Evolutionary conservation across 805 yeast genomes (phyloP).

Genomic region (Wickerhamomyces hampshirensis): DNA sequence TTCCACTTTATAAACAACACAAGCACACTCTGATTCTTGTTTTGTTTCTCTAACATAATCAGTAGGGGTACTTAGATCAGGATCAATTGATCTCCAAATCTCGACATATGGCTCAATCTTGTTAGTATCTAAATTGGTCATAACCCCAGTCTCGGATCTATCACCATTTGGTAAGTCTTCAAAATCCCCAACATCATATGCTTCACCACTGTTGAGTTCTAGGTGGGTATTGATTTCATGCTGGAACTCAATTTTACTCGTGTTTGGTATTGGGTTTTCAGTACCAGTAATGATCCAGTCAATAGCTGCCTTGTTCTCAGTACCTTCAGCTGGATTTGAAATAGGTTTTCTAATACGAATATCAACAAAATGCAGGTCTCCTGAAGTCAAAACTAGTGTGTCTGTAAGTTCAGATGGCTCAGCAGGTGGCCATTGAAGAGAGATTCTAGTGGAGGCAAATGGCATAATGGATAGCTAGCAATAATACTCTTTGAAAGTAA

Average conservation of each 20-base stretch:
- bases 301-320: slow-evolving; percentile 5
- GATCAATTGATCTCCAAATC: slow-evolving; percentile 49
- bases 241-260: slow-evolving; percentile 18
- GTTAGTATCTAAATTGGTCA: slow-evolving; percentile 44
- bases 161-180: slow-evolving; percentile 34
- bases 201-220: slow-evolving; percentile 19
- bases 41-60: slow-evolving; percentile 15
- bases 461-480: slow-evolving; percentile 14
- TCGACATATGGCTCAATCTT: slow-evolving; percentile 41
- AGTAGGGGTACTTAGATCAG: slow-evolving; percentile 30
- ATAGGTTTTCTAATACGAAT: slow-evolving; percentile 27
- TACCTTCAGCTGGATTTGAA: slow-evolving; percentile 4
- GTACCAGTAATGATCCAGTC: slow-evolving; percentile 31
- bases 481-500: too few relatives aligned
- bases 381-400: slow-evolving; percentile 45
- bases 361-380: slow-evolving; percentile 43
- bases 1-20: slow-evolving; percentile 31
- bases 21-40: slow-evolving; percentile 2
- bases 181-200: slow-evolving; percentile 36
- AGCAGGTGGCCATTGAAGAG: slow-evolving; percentile 48
- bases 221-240: slow-evolving; percentile 23
- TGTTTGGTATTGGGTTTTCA: slow-evolving; percentile 22
- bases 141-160: slow-evolving; percentile 46
- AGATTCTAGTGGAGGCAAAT: slow-evolving; percentile 38
- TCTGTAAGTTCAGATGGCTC: slow-evolving; percentile 38